These are phyloP conservation scores for Lentinula detonsa DNA, from an alignment of 768 basidiomycete species.

Conservation along the genomic window DNA sequence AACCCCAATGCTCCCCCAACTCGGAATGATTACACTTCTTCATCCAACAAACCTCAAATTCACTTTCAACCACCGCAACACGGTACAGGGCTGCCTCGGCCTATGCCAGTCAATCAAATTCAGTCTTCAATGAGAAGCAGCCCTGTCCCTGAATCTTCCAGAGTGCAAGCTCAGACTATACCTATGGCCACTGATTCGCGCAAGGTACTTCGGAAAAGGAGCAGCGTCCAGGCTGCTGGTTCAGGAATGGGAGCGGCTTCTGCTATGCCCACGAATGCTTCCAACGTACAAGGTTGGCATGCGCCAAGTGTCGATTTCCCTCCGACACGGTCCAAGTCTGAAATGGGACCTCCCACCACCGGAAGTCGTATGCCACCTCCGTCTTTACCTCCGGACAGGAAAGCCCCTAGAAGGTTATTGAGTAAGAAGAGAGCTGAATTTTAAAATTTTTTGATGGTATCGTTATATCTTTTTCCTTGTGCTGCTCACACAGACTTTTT, in stretches of 20 bases:
- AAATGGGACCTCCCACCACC: slow-evolving; percentile 2
- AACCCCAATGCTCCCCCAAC: slow-evolving; percentile 13
- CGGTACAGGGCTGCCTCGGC: background rate
- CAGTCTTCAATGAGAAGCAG: background rate
- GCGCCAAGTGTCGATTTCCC: background rate
- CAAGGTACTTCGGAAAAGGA: slow-evolving; percentile 21
- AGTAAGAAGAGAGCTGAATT: slow-evolving; percentile 36
- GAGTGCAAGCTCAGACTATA: background rate
- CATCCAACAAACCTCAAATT: slow-evolving; percentile 11
- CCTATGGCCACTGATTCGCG: slow-evolving; percentile 10
- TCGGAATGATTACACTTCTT: slow-evolving; percentile 10
- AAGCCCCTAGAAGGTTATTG: slow-evolving; percentile 29
- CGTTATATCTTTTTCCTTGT: background rate
- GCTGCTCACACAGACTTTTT: background rate
- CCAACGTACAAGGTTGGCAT: background rate
- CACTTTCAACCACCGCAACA: slow-evolving; percentile 9
- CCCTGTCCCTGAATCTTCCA: background rate
- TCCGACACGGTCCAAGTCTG: background rate
- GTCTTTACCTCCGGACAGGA: slow-evolving; percentile 16
- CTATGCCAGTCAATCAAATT: background rate
- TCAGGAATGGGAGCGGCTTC: background rate
- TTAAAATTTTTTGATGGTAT: slow-evolving; percentile 17
- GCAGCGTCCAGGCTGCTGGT: slow-evolving; percentile 11
- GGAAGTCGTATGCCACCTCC: background rate
- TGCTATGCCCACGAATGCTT: background rate